Conservation (phyloP, 2,329 filamentous ascomycete species). For the Zymoseptoria ardabiliae region DNA sequence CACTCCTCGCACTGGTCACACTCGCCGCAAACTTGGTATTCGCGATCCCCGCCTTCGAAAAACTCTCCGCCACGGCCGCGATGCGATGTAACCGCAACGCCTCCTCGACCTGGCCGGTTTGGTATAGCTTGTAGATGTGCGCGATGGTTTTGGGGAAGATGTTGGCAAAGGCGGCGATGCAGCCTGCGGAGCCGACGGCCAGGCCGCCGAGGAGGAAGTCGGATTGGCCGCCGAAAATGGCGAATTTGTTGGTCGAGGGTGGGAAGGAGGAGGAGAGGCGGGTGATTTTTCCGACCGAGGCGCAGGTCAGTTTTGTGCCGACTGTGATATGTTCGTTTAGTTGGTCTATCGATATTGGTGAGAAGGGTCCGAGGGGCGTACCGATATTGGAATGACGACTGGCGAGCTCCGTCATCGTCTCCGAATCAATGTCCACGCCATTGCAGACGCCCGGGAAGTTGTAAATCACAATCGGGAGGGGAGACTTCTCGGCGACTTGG, state of each 20-base stretch:
- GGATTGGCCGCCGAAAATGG: constrained; percentile 63
- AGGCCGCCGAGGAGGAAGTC: constrained; percentile 59
- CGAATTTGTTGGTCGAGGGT: constrained; percentile 48
- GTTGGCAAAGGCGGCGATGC: constrained; percentile 52
- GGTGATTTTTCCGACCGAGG: constrained; percentile 65
- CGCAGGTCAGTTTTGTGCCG: constrained; percentile 65
- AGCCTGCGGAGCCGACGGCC: constrained; percentile 47
- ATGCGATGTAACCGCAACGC: constrained; percentile 52
- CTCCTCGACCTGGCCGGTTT: constrained; percentile 47
- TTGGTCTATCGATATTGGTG: no score
- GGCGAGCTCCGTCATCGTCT: constrained; percentile 53
- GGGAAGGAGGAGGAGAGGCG: constrained; percentile 48
- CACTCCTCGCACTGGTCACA: constrained; percentile 50
- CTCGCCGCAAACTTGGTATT: constrained; percentile 58
- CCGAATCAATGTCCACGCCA: constrained; percentile 61
- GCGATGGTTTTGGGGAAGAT: constrained; percentile 46
- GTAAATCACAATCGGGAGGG: constrained; percentile 55
- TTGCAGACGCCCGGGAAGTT: constrained; percentile 64
- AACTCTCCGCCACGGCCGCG: constrained; percentile 55
- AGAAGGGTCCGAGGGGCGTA: no score
- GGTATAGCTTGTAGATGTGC: constrained; percentile 52
- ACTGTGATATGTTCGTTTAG: constrained; percentile 30
- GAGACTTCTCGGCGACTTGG: constrained; percentile 50
- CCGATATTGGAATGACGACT: constrained; percentile 50
- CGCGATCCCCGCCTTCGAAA: constrained; percentile 58